Percentiles rank a stretch among this genome's conserved stretches.
phyloP scores from a whole-genome alignment of 1,284 basidiomycete species.

The Albatrellus sp. region DNA sequence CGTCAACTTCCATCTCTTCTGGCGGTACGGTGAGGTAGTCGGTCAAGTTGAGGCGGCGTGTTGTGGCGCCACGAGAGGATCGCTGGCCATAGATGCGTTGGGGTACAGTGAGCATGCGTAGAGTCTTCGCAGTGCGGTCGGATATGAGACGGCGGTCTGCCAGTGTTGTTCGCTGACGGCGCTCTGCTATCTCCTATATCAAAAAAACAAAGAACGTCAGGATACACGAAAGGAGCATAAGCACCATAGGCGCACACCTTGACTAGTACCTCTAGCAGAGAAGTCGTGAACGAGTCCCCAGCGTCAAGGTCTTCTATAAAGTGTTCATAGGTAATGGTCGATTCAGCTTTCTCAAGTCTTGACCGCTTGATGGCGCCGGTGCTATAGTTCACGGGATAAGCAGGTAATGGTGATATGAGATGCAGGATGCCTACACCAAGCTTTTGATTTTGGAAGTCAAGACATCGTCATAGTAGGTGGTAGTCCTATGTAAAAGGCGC shows the following conservation, averaged over 20 bases:
- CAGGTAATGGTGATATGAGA: constrained; percentile 4
- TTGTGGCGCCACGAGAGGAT: constrained; percentile 18
- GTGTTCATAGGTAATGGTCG: constrained; percentile 49
- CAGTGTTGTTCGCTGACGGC: constrained; percentile 35
- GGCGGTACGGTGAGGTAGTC: constrained; percentile 37
- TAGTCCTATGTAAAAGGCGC: constrained; percentile 33
- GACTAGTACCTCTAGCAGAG: constrained; percentile 57
- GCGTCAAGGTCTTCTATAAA: constrained; percentile 62
- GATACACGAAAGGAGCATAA: neutral
- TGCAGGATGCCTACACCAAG: constrained; percentile 41
- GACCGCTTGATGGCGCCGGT: constrained; percentile 53
- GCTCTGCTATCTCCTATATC: constrained; percentile 64
- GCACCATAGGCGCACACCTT: constrained; percentile 32
- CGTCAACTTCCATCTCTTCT: constrained; percentile 33
- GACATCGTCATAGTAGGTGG: constrained; percentile 55
- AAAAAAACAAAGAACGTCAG: no score
- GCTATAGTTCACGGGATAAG: constrained; percentile 20
- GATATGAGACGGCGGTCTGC: constrained; percentile 50
- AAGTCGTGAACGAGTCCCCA: constrained; percentile 63
- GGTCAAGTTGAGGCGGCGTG: constrained; percentile 22
- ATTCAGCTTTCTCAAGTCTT: constrained; percentile 43
- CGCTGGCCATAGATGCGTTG: constrained; percentile 38
- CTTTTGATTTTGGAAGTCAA: constrained; percentile 55
- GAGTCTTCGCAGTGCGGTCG: constrained; percentile 45
- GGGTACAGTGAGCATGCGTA: constrained; percentile 42